Evolutionary conservation across 495 filamentous ascomycete genomes (phyloP), one percentile per base, ranked within the genome.

Genomic region (Pyrenopolyporus hunteri): DNA sequence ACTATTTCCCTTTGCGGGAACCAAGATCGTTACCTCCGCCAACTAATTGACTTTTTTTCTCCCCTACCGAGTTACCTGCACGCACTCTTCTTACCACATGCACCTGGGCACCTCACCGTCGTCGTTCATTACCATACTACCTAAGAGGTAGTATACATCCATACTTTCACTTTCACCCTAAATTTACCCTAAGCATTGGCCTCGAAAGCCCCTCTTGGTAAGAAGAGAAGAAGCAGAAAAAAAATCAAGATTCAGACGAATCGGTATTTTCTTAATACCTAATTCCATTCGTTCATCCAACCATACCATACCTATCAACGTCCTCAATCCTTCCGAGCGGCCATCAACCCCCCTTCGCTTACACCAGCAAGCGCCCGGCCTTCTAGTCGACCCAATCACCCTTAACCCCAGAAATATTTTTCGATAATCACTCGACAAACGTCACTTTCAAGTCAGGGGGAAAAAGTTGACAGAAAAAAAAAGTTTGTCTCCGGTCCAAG

Each of bases 281-380:
- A 58, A 62, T 63, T 49, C 58, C 26, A 47, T 49, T 52, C 35
- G 17, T 45, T 50, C 17, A 20, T 43, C 37, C 54, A 45, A 45
- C 19, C 58, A 35, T 22, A 19, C 26, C 42, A 26, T 51, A 46
- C 49, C 48, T 43, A 61, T 42, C 44, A 59, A 51, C 49, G 16
- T 58, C 33, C 33, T 66, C 58, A n/a, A 53, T 58, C 51, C 58
- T 49, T 32, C 54, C 39, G 31, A 46, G 32, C 42, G 57, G 37
- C 52, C 51, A 46, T 56, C 32, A 45, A 40, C 26, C 59, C 54
- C 57, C 57, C 47, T 61, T 68, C 66, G 63, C 68, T 71, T 49
- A 68, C 63, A 68, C 64, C 64, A 66, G 36, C 72, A 75, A 74
- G 70, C 74, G 74, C 74, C 73, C 45, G 59, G 49, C 71, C 62